Conservation (phyloP, 75 land plant species). For the Pinus tabuliformis region DNA sequence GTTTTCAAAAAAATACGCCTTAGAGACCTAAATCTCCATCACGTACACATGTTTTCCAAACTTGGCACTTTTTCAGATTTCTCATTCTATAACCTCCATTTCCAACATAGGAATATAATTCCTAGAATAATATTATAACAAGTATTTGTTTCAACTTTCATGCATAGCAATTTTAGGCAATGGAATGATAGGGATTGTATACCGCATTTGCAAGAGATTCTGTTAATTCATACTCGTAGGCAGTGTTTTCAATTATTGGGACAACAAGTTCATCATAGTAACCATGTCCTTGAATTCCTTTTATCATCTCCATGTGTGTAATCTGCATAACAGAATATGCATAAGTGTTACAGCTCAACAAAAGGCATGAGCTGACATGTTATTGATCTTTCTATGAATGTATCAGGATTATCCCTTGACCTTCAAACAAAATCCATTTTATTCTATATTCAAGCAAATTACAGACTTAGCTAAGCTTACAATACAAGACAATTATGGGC, state of each 20-base stretch:
- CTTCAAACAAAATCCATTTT: background rate
- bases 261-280: constrained; percentile 98
- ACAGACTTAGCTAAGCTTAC: background rate
- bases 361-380: constrained; percentile 2
- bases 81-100: background rate
- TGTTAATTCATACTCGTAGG: constrained; percentile 91
- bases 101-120: background rate
- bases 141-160: background rate
- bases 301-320: constrained; percentile 99
- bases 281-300: constrained; percentile 98
- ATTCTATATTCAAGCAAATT: background rate
- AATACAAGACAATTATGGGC: background rate
- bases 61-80: background rate
- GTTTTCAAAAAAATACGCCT: background rate
- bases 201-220: constrained; percentile 94
- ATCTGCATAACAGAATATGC: constrained; percentile 46
- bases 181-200: background rate
- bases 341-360: constrained; percentile 1
- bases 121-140: background rate
- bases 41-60: background rate
- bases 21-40: background rate
- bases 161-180: background rate
- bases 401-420: background rate
- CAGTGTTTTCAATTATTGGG: constrained; percentile 97
- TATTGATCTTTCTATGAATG: background rate